Evolutionary conservation across 2,329 filamentous ascomycete genomes (phyloP), one percentile per base, ranked within the genome.

Genomic region (Balansia obtecta): DNA sequence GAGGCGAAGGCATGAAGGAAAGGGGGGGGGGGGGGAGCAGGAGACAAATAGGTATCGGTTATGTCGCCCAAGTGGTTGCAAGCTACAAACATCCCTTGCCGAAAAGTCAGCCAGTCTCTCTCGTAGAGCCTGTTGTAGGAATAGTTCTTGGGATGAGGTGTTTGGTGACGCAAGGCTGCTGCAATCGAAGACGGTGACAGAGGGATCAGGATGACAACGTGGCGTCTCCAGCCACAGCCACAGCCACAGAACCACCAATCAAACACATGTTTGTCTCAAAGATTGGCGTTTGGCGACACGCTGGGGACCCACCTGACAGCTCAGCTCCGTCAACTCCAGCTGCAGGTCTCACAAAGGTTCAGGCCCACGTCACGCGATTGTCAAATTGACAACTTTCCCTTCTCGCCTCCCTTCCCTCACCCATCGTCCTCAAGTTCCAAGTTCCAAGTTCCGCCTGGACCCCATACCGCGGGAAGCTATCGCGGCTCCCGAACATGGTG

Each of bases 401-500:
- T 5, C 18, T 38, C 2, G 22, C 37, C 1, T 22, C 27, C 2
- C 33, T 37, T n/a, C n/a, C n/a, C n/a, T n/a, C n/a, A n/a, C 7
- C 38, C 46, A 41, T 32, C 38, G 18, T 37, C 27, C 9, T 20
- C 30, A 20, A 12, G n/a, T n/a, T n/a, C n/a, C n/a, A n/a, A n/a
- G n/a, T n/a, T n/a, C n/a, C n/a, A n/a, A n/a, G 8, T 13, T 50
- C 32, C 37, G 41, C 43, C 18, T n/a, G 18, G 38, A 22, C 9
- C 27, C 34, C 22, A 40, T 11, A 22, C 32, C 32, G 30, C 32
- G 32, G 43, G 48, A 18, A 48, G 45, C 40, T 20, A 7, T 33
- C 46, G 37, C 44, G 33, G 15, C 38, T n/a, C 47, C 20, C 41
- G 39, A 34, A 48, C 20, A 57, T 57, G 56, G 53, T 57, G 45